Conservation (phyloP, 2,329 filamentous ascomycete genomes). For the Beauveria caledonica region DNA sequence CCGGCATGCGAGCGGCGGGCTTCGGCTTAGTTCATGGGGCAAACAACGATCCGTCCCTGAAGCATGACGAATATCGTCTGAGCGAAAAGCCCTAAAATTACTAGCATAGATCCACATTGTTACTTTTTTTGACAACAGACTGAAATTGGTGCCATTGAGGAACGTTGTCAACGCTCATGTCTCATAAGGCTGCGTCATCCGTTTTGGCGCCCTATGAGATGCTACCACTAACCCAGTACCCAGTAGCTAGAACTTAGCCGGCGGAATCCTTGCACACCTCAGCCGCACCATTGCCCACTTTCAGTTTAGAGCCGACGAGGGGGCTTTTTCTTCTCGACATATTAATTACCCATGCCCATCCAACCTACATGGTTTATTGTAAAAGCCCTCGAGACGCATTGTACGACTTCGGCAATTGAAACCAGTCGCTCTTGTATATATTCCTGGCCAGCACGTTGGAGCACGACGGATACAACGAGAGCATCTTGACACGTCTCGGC, state of each 20-base stretch:
- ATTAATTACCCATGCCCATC: not conserved
- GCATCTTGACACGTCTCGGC: not conserved
- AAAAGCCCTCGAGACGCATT: not conserved
- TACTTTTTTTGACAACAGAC: not conserved
- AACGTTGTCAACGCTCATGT: not conserved
- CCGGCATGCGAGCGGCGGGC: not conserved
- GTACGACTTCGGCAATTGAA: not conserved
- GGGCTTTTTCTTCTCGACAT: not conserved
- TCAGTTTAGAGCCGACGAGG: not conserved
- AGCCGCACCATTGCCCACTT: constrained; percentile 6
- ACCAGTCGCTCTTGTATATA: not conserved
- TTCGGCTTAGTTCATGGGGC: not conserved
- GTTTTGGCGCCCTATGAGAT: not conserved
- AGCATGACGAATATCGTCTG: constrained; percentile 2
- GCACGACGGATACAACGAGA: not conserved
- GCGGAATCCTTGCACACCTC: not conserved
- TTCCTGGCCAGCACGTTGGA: not conserved
- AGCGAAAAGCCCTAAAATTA: constrained; percentile 5
- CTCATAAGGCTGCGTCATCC: constrained; percentile 11
- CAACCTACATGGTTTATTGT: not conserved
- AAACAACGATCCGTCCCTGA: not conserved
- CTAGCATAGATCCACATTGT: constrained; percentile 2
- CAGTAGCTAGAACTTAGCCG: not conserved
- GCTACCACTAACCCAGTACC: not conserved
- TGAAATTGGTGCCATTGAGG: constrained; percentile 1